Percentiles rank a stretch among this genome's conserved stretches.
Conservation (phyloP, 2,329 filamentous ascomycete species). For the Hyphodiscus sp. region DNA sequence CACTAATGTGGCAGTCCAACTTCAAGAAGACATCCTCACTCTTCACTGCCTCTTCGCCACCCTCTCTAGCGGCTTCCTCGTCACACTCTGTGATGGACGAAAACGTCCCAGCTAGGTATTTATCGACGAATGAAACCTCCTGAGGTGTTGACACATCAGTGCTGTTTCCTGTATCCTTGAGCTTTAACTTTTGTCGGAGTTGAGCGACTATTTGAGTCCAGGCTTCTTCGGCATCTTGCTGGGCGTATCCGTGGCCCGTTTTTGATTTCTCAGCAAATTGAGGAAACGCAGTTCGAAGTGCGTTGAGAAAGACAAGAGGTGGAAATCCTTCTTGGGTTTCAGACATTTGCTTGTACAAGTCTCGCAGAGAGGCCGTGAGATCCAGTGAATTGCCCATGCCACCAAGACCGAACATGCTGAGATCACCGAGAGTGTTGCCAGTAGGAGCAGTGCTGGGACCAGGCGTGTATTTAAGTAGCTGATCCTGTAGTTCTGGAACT, state of each 20-base stretch:
- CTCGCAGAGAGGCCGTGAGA: slow-evolving; percentile 69
- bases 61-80: slow-evolving; percentile 68
- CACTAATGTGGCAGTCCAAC: slow-evolving; percentile 91
- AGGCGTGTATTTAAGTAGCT: slow-evolving; percentile 59
- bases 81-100: slow-evolving; percentile 76
- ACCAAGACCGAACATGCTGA: slow-evolving; percentile 44
- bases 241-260: slow-evolving; percentile 79
- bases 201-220: slow-evolving; percentile 93
- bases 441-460: slow-evolving; percentile 17
- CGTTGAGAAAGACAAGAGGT: slow-evolving; percentile 74
- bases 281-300: slow-evolving; percentile 73
- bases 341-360: slow-evolving; percentile 83
- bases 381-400: slow-evolving; percentile 47
- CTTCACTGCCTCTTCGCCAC: slow-evolving; percentile 62
- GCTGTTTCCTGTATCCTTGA: slow-evolving; percentile 45
- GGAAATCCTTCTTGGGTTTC: slow-evolving; percentile 83
- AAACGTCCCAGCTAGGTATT: slow-evolving; percentile 81
- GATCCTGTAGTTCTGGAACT: slow-evolving; percentile 84
- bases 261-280: slow-evolving; percentile 90
- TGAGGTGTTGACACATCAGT: slow-evolving; percentile 44
- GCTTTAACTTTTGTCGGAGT: slow-evolving; percentile 68
- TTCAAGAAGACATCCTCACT: slow-evolving; percentile 77
- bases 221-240: slow-evolving; percentile 97
- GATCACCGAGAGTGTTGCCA: slow-evolving; percentile 33
- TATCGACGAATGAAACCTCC: slow-evolving; percentile 73